A percentile compares a stretch with the other conserved stretches of the same genome.
Conservation (phyloP, 345 rosid genomes). For the Leavenworthia alabamica region DNA sequence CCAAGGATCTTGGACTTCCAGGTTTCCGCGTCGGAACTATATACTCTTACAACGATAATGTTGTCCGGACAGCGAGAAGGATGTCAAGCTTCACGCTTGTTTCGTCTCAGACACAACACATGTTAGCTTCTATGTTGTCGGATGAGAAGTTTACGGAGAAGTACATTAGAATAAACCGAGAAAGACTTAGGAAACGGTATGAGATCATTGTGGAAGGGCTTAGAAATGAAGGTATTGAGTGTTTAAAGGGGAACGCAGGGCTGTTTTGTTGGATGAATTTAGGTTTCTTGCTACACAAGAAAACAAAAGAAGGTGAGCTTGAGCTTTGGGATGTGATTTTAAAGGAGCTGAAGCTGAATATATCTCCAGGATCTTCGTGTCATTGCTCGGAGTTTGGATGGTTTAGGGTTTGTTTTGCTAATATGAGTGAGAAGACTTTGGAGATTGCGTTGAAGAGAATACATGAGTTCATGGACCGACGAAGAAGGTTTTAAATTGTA, state of each 20-base stretch:
- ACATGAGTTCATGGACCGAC: conserved; percentile 52
- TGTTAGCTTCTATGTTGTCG: conserved; percentile 76
- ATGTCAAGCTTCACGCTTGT: conserved; percentile 94
- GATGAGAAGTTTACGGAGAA: conserved; percentile 46
- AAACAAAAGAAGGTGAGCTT: conserved; percentile 61
- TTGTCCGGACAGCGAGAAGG: conserved; percentile 76
- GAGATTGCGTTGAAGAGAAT: conserved; percentile 67
- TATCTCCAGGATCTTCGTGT: conserved; percentile 91
- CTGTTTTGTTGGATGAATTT: conserved; percentile 94
- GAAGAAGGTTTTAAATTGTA: conserved; percentile 8
- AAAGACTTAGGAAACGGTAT: conserved; percentile 57
- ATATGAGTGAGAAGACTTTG: conserved; percentile 77
- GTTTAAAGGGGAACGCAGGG: conserved; percentile 83
- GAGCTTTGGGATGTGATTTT: conserved; percentile 61
- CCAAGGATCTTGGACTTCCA: conserved; percentile 94
- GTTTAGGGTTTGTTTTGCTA: conserved; percentile 97
- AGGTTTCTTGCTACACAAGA: conserved; percentile 46
- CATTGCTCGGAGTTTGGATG: conserved; percentile 93
- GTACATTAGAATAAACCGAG: conserved; percentile 60
- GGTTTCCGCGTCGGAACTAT: conserved; percentile 93
- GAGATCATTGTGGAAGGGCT: conserved; percentile 64
- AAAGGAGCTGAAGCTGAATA: conserved; percentile 60
- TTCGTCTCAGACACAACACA: conserved; percentile 85
- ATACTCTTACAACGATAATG: conserved; percentile 78
- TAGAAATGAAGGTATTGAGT: conserved; percentile 63